Evolutionary conservation across 257 asterid species (phyloP), one percentile per base, ranked within the genome.

Genomic region (Handroanthus guayacan): DNA sequence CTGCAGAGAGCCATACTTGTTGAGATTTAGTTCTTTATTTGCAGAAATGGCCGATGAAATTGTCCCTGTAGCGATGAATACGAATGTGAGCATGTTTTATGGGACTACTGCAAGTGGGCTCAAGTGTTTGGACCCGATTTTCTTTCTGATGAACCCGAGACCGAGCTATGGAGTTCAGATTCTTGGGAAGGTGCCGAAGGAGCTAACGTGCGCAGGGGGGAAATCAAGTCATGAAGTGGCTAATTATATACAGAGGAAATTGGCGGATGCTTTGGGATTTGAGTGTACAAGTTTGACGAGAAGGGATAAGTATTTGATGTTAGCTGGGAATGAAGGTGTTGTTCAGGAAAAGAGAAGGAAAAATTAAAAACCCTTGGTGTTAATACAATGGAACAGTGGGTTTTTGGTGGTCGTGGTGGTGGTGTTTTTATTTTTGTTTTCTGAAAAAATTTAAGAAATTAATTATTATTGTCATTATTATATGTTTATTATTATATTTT

Each of bases 51-150:
- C 96, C 0, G 90, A 91, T 14, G 93, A 91, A 25, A 90, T 95
- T 3, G 97, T 95, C 0, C 99, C 98, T 9, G 98, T 93, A n/a
- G 99, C 99, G 0, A 69, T 95, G 69, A 80, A 93, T 80, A 80
- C 97, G 1, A 48, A 62, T 0, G 97, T 92, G 64, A 66, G 71
- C 38, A 95, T 95, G 99, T 95, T 95, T 52, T 92, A 95, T 67
- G 98, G 97, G 37, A 95, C 98, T 0, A 95, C 98, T 1, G 99
- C 99, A 3, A 85, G 96, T 51, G 99, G 99, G 64, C 81, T 91
- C 37, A 95, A 95, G 85, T 95, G 96, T 18, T 66, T 95, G 82
- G 99, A 95, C 55, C 97, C 99, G 0, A 79, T 95, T 1, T 95
- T 95, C 83, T 89, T 90, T 75, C 20, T 88, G 62, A 92, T 95